Percentiles rank a stretch among this genome's conserved stretches.
These are phyloP conservation scores for Penicillium digitatum DNA, from an alignment of 2,329 filamentous ascomycete species.

Conservation along the genomic window DNA sequence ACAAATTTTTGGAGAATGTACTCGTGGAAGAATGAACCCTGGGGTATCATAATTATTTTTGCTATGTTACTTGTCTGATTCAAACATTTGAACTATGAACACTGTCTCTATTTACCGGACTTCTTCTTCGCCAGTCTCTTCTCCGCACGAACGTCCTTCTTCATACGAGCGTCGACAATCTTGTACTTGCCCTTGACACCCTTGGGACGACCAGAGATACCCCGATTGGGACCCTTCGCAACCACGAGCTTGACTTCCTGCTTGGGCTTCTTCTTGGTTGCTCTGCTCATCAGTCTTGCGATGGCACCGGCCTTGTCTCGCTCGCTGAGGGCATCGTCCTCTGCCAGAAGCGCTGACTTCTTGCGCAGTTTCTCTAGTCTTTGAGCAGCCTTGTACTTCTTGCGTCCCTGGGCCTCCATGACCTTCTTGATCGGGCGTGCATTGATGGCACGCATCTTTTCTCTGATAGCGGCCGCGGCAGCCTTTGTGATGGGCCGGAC, in stretches of 20 bases:
- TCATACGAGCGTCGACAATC: conserved; percentile 91
- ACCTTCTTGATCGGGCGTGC: conserved; percentile 99
- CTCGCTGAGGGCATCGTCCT: conserved; percentile 89
- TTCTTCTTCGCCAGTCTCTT: conserved; percentile 77
- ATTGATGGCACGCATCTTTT: conserved; percentile 88
- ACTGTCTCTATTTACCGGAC: conserved; percentile 40
- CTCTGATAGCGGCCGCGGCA: conserved; percentile 85
- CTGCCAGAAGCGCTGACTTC: conserved; percentile 86
- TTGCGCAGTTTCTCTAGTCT: conserved; percentile 90
- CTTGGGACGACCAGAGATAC: conserved; percentile 77
- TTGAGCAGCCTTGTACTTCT: conserved; percentile 94
- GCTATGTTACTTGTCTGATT: conserved; percentile 13
- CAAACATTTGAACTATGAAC: conserved; percentile 15
- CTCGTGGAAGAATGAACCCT: conserved; percentile 11
- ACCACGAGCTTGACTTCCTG: conserved; percentile 83
- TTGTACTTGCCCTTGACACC: conserved; percentile 96
- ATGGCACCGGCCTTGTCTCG: conserved; percentile 92
- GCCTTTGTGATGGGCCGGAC: conserved; percentile 90
- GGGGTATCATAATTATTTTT: conserved; percentile 19
- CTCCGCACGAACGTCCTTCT: conserved; percentile 88
- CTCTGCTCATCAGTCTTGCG: conserved; percentile 72
- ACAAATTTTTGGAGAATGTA: not conserved
- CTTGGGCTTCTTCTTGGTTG: conserved; percentile 80
- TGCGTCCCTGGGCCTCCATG: conserved; percentile 88
- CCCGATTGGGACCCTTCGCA: conserved; percentile 76